Conservation (phyloP, 495 filamentous ascomycete genomes). For the Lindgomyces ingoldianus region DNA sequence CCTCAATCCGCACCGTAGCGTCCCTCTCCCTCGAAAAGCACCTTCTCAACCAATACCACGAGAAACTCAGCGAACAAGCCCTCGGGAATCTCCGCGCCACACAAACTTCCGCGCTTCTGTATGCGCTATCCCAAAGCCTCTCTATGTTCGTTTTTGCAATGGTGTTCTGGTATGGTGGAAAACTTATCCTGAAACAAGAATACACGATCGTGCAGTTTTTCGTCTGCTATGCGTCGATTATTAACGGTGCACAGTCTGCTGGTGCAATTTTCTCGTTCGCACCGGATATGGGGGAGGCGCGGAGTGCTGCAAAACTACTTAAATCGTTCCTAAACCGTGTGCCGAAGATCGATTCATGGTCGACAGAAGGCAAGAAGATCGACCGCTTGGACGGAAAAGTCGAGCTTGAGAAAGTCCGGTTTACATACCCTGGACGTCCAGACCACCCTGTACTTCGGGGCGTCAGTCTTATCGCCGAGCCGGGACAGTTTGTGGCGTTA, state of each 20-base stretch:
- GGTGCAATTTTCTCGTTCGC: conserved; percentile 87
- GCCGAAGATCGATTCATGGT: conserved; percentile 83
- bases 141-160: conserved; percentile 82
- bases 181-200: conserved; percentile 68
- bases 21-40: conserved; percentile 80
- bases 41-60: conserved; percentile 72
- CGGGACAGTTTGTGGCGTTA: conserved; percentile 41
- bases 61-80: conserved; percentile 61
- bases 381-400: conserved; percentile 25
- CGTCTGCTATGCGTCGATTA: conserved; percentile 74
- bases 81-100: conserved; percentile 64
- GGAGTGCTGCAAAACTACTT: conserved; percentile 72
- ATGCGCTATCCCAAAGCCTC: conserved; percentile 76
- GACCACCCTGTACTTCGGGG: conserved; percentile 34
- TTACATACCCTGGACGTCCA: conserved; percentile 37
- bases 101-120: conserved; percentile 67
- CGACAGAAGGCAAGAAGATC: conserved; percentile 40
- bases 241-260: conserved; percentile 81
- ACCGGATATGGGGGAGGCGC: conserved; percentile 85
- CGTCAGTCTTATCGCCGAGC: conserved; percentile 36
- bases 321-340: conserved; percentile 76
- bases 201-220: conserved; percentile 82
- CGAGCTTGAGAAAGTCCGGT: conserved; percentile 38
- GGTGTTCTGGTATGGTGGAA: conserved; percentile 94
- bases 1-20: conserved; percentile 91